Base-by-base conservation (phyloP, 2,329 filamentous ascomycete species). In the Penicillium sp. region DNA sequence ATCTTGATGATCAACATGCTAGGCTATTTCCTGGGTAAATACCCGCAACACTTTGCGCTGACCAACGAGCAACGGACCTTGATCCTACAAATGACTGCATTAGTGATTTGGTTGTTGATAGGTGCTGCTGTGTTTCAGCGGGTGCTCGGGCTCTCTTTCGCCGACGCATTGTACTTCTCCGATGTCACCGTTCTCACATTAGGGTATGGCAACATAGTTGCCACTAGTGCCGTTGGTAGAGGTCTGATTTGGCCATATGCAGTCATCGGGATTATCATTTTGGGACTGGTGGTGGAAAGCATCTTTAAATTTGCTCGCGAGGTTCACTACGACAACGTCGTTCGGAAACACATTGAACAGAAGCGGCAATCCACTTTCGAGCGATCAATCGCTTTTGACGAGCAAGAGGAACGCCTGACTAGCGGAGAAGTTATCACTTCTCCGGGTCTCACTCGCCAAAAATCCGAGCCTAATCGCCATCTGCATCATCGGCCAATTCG, bases 81-180 rank as follows among this genome's bases (percentile, higher is more conserved):
- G 23, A 96, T 97, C 80, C 76, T 96, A 29, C 92, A 97, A 74
- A 96, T 91, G 1, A 95, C 95, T 74, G 78, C 89, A 54, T 90
- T 95, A 69, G 87, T 96, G 50, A 76, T 90, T 47, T 96, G 94
- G 79, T 78, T 97, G 0, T 85, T 90, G 0, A 75, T 91, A 2
- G 92, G 92, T 0, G 91, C 88, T 0, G 83, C 87, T 0, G 76
- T 96, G 0, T 96, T 94, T 68, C 84, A 85, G 6, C 78, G 78
- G 2, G 81, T 94, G 3, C 88, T 96, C 60, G 81, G 76, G 4
- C 94, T 92, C 87, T 77, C 80, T 21, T 96, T 88, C 68, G 84
- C 90, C 1, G 90, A 97, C 66, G 85, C 86, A 3, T 78, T 92
- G 2, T 92, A 92, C 70, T 92, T 90, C 83, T 89, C 87, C 50